Percentiles rank a stretch among this genome's conserved stretches.
Evolutionary conservation across 352 stramenopile species (phyloP).

Genomic region (Bremia lactucae): DNA sequence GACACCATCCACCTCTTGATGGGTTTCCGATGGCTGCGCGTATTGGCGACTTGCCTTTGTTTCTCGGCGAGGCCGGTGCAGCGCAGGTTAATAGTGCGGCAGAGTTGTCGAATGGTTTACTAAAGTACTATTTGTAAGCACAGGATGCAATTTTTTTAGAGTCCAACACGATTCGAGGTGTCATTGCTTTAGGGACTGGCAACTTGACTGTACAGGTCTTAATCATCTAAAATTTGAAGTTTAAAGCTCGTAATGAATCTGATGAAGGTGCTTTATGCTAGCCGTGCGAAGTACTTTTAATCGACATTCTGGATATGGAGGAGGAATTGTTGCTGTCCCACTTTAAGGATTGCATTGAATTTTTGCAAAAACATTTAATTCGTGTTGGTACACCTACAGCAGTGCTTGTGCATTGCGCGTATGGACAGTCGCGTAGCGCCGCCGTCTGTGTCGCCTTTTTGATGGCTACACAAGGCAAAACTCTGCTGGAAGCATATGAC

Average conservation of each 20-base stretch:
- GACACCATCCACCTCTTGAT: conserved; percentile 34
- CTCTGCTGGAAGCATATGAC: conserved; percentile 42
- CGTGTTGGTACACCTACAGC: neutral
- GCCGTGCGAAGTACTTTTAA: conserved; percentile 27
- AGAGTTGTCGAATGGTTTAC: neutral
- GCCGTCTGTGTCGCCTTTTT: conserved; percentile 65
- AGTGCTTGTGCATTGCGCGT: conserved; percentile 69
- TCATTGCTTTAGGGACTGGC: conserved; percentile 54
- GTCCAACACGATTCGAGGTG: conserved; percentile 28
- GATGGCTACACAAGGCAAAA: conserved; percentile 35
- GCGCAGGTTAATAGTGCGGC: conserved; percentile 23
- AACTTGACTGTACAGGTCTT: conserved; percentile 35
- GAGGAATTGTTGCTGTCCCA: conserved; percentile 55
- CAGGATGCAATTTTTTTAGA: conserved; percentile 36
- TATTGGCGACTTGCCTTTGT: conserved; percentile 36
- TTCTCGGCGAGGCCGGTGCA: conserved; percentile 45
- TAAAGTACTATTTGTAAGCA: neutral
- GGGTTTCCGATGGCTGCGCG: conserved; percentile 30
- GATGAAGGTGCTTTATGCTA: conserved; percentile 2
- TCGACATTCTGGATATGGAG: conserved; percentile 73
- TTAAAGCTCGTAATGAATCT: neutral
- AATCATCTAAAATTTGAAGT: neutral
- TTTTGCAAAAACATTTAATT: conserved; percentile 21
- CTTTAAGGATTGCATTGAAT: conserved; percentile 41
- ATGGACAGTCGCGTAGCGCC: conserved; percentile 69